Evolutionary conservation across 208 protist species (phyloP), one percentile per base, ranked within the genome.

Genomic region (Porcisia hertigi): DNA sequence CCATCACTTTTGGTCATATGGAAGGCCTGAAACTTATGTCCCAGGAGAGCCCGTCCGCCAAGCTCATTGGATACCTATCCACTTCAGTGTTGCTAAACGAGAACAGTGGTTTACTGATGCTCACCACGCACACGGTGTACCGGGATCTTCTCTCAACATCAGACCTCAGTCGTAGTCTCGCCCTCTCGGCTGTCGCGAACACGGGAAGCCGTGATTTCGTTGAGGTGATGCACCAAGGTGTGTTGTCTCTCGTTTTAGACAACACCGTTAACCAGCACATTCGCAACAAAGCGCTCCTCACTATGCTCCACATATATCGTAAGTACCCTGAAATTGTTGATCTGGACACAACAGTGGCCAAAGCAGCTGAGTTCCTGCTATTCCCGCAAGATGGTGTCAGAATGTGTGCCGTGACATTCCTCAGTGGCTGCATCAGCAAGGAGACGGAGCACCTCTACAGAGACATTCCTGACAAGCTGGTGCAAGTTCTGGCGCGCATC

Each of bases 1-100:
- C 99, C 30, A 90, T 99, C 43, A 98, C 99, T 66, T 99, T 99
- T 93, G 99, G 99, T 12, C 98, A 99, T 83, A 99, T 99, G 87
- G 98, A 99, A 80, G 98, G 98, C 34, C 84, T 99, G 8, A 95
- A 98, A 49, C 91, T 99, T 14, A 92, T 99, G 60, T 91, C 97
- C 8, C 90, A 91, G n/a, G 80, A 86, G 34, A 97, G 97, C 43
- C 99, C 98, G 53, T 94, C 97, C 1, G 98, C 99, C 57, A 99
- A 99, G 88, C 87, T 99, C 60, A 98, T 99, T 59, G 98, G 99
- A 9, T 99, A 99, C 79, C 85, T 99, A 1, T 97, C 97, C 53
- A 89, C 95, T 12, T 91, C 92, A 8, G 86, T 99, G 49, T 81
- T 99, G 47, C 81, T 99, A 23, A 94, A 99, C 76, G 99, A 99